Conservation (phyloP, 2,329 filamentous ascomycete species). For the Ceratocystis papillata region DNA sequence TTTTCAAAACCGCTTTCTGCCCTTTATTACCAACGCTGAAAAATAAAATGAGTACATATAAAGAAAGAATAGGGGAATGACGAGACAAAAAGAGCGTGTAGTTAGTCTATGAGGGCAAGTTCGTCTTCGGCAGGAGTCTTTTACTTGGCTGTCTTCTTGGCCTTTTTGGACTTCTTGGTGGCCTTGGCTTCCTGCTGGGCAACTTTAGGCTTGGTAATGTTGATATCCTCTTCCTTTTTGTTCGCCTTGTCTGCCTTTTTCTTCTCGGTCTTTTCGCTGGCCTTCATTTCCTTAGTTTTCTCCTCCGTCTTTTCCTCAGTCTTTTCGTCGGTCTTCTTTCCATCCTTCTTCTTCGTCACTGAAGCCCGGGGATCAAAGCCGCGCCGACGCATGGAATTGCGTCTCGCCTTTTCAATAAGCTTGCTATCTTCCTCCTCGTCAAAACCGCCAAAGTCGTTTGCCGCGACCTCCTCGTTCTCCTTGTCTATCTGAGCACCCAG, state of each 20-base stretch:
- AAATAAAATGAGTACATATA: conserved; percentile 16
- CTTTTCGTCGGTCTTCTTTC: conserved; percentile 23
- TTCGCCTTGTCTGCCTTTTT: conserved; percentile 17
- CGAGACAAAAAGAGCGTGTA: background rate
- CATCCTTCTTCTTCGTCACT: conserved; percentile 28
- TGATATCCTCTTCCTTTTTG: conserved; percentile 23
- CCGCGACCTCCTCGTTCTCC: conserved; percentile 26
- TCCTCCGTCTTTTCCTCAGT: conserved; percentile 19
- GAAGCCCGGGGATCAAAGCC: conserved; percentile 56
- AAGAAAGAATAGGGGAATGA: conserved; percentile 1
- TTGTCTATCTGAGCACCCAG: conserved; percentile 17
- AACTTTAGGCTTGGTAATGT: conserved; percentile 16
- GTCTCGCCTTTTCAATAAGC: conserved; percentile 62
- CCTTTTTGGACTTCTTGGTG: conserved; percentile 24
- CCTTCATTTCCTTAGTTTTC: conserved; percentile 23
- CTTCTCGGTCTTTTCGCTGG: conserved; percentile 18
- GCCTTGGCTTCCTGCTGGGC: conserved; percentile 23
- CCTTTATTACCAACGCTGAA: conserved; percentile 22
- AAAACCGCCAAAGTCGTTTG: conserved; percentile 58
- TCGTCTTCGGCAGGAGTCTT: background rate
- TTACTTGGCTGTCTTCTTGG: conserved; percentile 24
- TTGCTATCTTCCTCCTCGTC: conserved; percentile 62
- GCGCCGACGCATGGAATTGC: conserved; percentile 61
- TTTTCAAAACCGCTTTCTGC: conserved; percentile 26
- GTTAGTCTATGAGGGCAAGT: background rate